Base-by-base conservation (phyloP, 345 rosid genomes). In the Theobroma cacao region DNA sequence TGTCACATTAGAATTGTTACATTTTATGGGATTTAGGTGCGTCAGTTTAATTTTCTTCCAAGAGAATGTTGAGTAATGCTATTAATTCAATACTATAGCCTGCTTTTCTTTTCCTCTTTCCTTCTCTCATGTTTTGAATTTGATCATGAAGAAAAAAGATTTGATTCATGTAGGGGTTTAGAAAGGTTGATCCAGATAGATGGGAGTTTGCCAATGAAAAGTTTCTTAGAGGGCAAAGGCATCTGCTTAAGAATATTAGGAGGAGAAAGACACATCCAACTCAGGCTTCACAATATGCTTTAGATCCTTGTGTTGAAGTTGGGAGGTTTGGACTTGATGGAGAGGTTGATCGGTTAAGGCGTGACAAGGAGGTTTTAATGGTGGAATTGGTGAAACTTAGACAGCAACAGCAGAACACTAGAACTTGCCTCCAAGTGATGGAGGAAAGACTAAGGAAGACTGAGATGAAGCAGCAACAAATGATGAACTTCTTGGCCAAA, bases 131-230 rank as follows among this genome's bases (percentile, higher is more conserved):
- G 17, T 61, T 14, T 66, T 36, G 64, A 68, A 81, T 52, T 67
- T 86, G 76, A 41, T 59, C 40, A 60, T 76, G 68, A 81, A 61
- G 80, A 65, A 43, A 28, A 36, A 33, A 10, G 47, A 62, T 81
- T 76, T 82, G 86, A 72, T 81, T 83, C 43, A 40, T 82, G 78
- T 88, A 93, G 98, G 98, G 99, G 77, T 95, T 95, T 86, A 92
- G 92, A 79, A 95, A 95, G 84, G 95, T 95, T 79, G 97, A 95
- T 89, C 93, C 94, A 70, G 98, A 95, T 79, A 86, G 88, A 76
- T 95, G 98, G 99, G 99, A 95, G 82, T 92, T 90, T 86, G 92
- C 92, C 45, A 84, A 86, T 84, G 91, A 89, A 89, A 92, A 85
- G 61, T 91, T 91, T 85, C 88, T 91, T 15, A 86, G 92, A 87